Percentiles rank a stretch among this genome's conserved stretches.
Evolutionary conservation across 345 rosid species (phyloP).

Genomic region (Eutrema yunnanense): DNA sequence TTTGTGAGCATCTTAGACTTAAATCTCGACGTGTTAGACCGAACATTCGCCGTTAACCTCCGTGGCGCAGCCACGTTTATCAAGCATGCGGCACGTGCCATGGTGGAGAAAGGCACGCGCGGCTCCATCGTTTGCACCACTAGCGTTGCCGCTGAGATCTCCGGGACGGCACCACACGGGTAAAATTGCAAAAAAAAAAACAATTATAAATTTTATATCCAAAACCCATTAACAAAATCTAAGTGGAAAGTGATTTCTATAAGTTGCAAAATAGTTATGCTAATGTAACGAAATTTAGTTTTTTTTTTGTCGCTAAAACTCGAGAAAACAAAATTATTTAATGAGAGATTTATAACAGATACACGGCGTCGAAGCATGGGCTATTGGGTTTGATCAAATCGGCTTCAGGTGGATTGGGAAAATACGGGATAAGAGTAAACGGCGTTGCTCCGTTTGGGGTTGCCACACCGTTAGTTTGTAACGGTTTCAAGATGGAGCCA

Average conservation of each 20-base stretch:
- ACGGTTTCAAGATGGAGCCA: conserved; percentile 42
- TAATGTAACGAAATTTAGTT: too few species aligned
- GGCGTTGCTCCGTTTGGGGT: conserved; percentile 81
- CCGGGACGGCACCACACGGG: conserved; percentile 74
- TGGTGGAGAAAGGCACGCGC: conserved; percentile 52
- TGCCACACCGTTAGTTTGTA: conserved; percentile 71
- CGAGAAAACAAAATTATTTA: too few species aligned
- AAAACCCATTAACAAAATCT: neutral
- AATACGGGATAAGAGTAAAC: conserved; percentile 79
- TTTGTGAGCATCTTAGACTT: conserved; percentile 54
- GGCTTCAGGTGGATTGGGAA: conserved; percentile 73
- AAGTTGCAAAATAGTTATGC: too few species aligned
- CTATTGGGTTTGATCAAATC: conserved; percentile 63
- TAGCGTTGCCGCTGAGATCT: conserved; percentile 51
- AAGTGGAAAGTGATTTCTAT: neutral
- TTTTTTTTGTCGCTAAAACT: too few species aligned
- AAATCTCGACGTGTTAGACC: conserved; percentile 47
- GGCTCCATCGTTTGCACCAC: conserved; percentile 87
- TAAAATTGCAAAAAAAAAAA: neutral
- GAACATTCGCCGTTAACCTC: conserved; percentile 58
- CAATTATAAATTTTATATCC: neutral
- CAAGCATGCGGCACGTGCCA: conserved; percentile 77
- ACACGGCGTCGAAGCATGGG: conserved; percentile 77
- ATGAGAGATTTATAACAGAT: conserved; percentile 3
- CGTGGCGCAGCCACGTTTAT: conserved; percentile 70